Percentiles rank a stretch among this genome's conserved stretches.
Conservation (phyloP, 2,329 filamentous ascomycete genomes). For the Talaromyces sp. region DNA sequence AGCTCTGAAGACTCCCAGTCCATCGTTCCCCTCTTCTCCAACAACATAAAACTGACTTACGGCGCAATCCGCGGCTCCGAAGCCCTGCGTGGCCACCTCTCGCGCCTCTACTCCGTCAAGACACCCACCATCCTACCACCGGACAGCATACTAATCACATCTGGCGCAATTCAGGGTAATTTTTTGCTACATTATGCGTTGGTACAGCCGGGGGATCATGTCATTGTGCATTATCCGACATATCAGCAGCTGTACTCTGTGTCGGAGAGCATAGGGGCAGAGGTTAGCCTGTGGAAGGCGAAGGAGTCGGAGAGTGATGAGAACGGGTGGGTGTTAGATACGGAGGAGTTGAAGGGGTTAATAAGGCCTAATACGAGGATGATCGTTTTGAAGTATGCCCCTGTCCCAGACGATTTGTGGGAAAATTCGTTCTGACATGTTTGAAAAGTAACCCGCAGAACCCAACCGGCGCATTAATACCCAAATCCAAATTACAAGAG, state of each 20-base stretch:
- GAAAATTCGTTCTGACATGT: background rate
- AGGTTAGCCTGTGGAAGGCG: slow-evolving; percentile 73
- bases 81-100: slow-evolving; percentile 61
- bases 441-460: slow-evolving; percentile 72
- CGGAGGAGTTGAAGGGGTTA: slow-evolving; percentile 62
- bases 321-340: slow-evolving; percentile 63
- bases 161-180: slow-evolving; percentile 81
- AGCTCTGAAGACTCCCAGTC: slow-evolving; percentile 12
- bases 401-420: no score
- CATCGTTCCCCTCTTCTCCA: slow-evolving; percentile 46
- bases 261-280: slow-evolving; percentile 69
- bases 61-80: slow-evolving; percentile 68
- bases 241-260: slow-evolving; percentile 82
- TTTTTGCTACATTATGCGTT: slow-evolving; percentile 73
- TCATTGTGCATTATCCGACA: slow-evolving; percentile 81
- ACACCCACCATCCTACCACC: slow-evolving; percentile 45
- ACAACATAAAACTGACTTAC: slow-evolving; percentile 64
- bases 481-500: slow-evolving; percentile 56
- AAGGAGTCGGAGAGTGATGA: slow-evolving; percentile 45
- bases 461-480: slow-evolving; percentile 69
- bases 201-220: slow-evolving; percentile 71
- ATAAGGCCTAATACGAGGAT: slow-evolving; percentile 54
- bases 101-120: slow-evolving; percentile 61
- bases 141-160: slow-evolving; percentile 71
- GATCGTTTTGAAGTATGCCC: slow-evolving; percentile 56